A percentile compares a stretch with the other conserved stretches of the same genome.
phyloP scores from a whole-genome alignment of 306 rosid species.

The Geum urbanum region DNA sequence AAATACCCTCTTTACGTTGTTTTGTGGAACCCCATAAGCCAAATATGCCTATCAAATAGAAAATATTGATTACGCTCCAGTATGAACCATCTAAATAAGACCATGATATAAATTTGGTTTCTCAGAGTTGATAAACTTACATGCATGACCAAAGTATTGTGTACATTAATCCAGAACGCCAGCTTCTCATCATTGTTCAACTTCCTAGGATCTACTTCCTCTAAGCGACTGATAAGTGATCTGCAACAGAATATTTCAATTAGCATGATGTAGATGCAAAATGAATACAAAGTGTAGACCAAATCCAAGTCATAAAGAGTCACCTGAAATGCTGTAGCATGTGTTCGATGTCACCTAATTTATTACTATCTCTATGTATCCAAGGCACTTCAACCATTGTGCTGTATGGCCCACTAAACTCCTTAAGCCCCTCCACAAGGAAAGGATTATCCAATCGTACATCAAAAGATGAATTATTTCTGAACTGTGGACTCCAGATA shows the following conservation, averaged over 20 bases:
- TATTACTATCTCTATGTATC: constrained; percentile 74
- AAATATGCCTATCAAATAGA: constrained; percentile 70
- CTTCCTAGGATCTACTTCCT: constrained; percentile 71
- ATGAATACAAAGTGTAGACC: background rate
- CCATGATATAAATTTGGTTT: constrained; percentile 1
- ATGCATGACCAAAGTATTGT: constrained; percentile 97
- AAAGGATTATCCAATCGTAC: constrained; percentile 79
- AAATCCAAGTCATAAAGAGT: constrained; percentile 16
- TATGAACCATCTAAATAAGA: constrained; percentile 21
- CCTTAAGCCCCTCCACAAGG: constrained; percentile 82
- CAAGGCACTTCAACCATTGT: constrained; percentile 94
- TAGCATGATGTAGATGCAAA: constrained; percentile 17
- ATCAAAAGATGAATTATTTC: constrained; percentile 68
- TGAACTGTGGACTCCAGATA: constrained; percentile 78
- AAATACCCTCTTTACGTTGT: constrained; percentile 68
- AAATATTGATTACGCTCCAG: constrained; percentile 16
- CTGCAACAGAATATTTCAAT: constrained; percentile 40
- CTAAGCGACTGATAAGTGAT: constrained; percentile 65
- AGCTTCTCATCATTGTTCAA: constrained; percentile 84
- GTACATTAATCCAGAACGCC: constrained; percentile 95
- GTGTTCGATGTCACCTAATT: constrained; percentile 56
- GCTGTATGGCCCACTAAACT: constrained; percentile 97
- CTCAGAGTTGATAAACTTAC: constrained; percentile 39
- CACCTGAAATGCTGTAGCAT: constrained; percentile 89
- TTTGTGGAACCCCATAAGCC: constrained; percentile 95